Evolutionary conservation across 2,329 filamentous ascomycete species (phyloP).

Genomic region (Diplodia seriata): DNA sequence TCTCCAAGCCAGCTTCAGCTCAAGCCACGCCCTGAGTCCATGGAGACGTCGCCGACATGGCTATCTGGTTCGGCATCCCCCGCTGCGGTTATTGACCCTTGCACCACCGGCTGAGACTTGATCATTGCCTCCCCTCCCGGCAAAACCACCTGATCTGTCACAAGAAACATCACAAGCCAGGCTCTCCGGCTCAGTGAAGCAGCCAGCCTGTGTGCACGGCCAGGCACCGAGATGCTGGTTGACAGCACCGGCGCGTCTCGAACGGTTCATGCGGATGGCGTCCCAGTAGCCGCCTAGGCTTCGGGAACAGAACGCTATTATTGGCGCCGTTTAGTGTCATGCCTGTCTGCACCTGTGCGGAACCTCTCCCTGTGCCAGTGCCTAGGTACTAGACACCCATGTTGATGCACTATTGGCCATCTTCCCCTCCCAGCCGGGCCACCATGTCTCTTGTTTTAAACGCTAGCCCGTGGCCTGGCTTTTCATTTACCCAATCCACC

Average conservation of each 20-base stretch:
- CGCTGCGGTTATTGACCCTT: constrained; percentile 10
- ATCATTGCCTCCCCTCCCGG: background rate
- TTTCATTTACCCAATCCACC: constrained; percentile 1
- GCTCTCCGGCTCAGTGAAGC: too few species aligned
- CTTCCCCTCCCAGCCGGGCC: constrained; percentile 11
- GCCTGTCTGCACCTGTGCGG: background rate
- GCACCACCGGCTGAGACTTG: constrained; percentile 3
- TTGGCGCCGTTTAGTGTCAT: constrained; percentile 4
- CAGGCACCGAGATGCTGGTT: constrained; percentile 3
- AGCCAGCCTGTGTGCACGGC: background rate
- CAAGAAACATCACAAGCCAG: too few species aligned
- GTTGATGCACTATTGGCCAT: constrained; percentile 6
- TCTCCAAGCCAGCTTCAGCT: constrained; percentile 5
- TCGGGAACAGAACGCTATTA: background rate
- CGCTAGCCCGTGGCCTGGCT: constrained; percentile 7
- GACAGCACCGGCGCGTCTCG: background rate
- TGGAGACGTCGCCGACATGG: background rate
- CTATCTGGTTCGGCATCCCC: background rate
- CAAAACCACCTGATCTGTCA: constrained; percentile 18
- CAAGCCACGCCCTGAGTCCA: background rate
- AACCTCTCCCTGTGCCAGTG: background rate
- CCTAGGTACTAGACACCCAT: background rate
- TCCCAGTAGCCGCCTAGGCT: background rate
- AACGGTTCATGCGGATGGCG: background rate
- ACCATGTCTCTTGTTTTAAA: constrained; percentile 15